A percentile compares a stretch with the other conserved stretches of the same genome.
phyloP scores from a whole-genome alignment of 495 filamentous ascomycete genomes.

The Neurospora sp. region DNA sequence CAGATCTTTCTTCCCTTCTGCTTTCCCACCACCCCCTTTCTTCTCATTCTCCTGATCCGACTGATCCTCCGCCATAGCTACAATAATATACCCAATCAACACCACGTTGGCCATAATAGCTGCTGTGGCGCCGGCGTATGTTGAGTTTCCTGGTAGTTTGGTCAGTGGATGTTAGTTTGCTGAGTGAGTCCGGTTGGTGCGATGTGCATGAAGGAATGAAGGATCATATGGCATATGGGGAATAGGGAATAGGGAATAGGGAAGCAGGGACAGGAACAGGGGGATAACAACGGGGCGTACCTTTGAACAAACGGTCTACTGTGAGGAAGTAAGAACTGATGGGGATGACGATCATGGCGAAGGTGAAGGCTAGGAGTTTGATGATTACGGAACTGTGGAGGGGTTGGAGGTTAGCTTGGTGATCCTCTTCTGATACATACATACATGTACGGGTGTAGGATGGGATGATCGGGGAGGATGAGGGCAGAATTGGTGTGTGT shows the following conservation, averaged over 20 bases:
- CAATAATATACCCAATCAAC: slow-evolving; percentile 79
- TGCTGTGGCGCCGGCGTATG: slow-evolving; percentile 72
- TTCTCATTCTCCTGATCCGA: slow-evolving; percentile 46
- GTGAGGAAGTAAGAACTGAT: slow-evolving; percentile 82
- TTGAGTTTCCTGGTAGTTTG: slow-evolving; percentile 59
- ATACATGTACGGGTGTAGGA: neutral
- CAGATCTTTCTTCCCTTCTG: slow-evolving; percentile 48
- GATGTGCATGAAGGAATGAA: neutral
- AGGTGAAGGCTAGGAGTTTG: slow-evolving; percentile 81
- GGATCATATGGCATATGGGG: neutral
- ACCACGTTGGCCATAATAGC: slow-evolving; percentile 88
- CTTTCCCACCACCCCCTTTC: slow-evolving; percentile 25
- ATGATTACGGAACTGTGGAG: slow-evolving; percentile 64
- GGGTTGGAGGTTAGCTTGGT: slow-evolving; percentile 8
- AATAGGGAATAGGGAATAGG: neutral
- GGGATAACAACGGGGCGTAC: slow-evolving; percentile 31
- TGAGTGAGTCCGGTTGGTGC: neutral
- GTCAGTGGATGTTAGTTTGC: neutral
- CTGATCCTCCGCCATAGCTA: slow-evolving; percentile 87
- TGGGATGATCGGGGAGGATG: neutral
- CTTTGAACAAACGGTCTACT: slow-evolving; percentile 63
- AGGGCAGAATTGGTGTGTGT: neutral
- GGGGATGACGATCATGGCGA: slow-evolving; percentile 79
- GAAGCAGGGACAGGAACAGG: neutral
- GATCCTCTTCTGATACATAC: neutral